phyloP scores from a whole-genome alignment of 2,329 filamentous ascomycete species.

The Teratosphaeria destructans region DNA sequence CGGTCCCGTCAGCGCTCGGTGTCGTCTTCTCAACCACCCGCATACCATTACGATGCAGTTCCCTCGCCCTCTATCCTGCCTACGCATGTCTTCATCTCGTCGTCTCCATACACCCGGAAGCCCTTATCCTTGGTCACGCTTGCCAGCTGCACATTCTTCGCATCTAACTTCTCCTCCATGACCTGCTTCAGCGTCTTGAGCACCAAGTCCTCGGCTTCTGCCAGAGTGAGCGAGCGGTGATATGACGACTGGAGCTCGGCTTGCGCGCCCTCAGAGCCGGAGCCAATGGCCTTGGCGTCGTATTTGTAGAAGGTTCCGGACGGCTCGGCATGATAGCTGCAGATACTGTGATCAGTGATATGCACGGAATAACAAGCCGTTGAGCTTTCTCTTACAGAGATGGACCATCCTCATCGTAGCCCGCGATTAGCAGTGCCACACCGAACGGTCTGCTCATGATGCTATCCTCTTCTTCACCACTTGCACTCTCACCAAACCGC shows the following conservation, averaged over 20 bases:
- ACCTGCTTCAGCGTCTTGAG: conserved; percentile 98
- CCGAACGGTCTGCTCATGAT: conserved; percentile 98
- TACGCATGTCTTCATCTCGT: conserved; percentile 91
- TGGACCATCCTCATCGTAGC: conserved; percentile 93
- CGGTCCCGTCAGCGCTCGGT: not conserved
- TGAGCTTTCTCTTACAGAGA: conserved; percentile 52
- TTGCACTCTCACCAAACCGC: conserved; percentile 92
- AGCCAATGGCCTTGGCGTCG: conserved; percentile 97
- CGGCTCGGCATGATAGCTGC: conserved; percentile 86
- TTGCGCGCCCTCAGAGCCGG: conserved; percentile 92
- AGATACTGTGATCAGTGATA: not conserved
- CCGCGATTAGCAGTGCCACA: conserved; percentile 90
- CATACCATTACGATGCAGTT: conserved; percentile 12
- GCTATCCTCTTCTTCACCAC: conserved; percentile 65
- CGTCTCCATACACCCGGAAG: conserved; percentile 96
- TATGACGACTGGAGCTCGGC: conserved; percentile 98
- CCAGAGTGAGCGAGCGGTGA: conserved; percentile 89
- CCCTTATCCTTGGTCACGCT: conserved; percentile 97
- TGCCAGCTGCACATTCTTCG: conserved; percentile 96
- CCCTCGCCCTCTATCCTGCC: conserved; percentile 54
- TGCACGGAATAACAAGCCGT: not conserved
- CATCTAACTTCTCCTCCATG: conserved; percentile 99
- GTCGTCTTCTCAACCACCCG: not conserved
- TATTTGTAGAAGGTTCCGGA: conserved; percentile 98
- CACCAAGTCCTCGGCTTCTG: conserved; percentile 87